Evolutionary conservation across 2,329 filamentous ascomycete genomes (phyloP).

Genomic region (Xylogone sp.): DNA sequence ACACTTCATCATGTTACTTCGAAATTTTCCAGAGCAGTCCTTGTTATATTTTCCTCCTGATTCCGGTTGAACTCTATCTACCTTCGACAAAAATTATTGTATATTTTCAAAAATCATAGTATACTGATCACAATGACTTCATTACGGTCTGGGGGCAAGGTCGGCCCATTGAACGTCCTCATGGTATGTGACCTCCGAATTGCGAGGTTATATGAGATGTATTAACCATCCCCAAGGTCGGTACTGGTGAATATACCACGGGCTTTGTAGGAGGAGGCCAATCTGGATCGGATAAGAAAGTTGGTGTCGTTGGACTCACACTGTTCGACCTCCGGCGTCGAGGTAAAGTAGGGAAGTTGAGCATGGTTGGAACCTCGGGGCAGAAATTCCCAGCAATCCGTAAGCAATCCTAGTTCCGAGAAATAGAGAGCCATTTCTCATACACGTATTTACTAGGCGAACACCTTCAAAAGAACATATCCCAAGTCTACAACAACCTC

Average conservation of each 20-base stretch:
- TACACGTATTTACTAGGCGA: slow-evolving; percentile 58
- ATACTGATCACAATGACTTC: slow-evolving; percentile 6
- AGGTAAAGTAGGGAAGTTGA: slow-evolving; percentile 81
- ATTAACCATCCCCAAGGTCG: slow-evolving; percentile 47
- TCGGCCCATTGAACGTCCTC: slow-evolving; percentile 26
- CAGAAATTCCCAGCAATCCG: slow-evolving; percentile 89
- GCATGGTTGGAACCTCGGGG: slow-evolving; percentile 88
- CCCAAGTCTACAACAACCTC: slow-evolving; percentile 79
- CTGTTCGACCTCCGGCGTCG: slow-evolving; percentile 84
- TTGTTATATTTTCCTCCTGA: slow-evolving; percentile 5
- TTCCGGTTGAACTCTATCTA: slow-evolving; percentile 4
- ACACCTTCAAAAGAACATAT: slow-evolving; percentile 85
- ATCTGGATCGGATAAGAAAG: slow-evolving; percentile 91
- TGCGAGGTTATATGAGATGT: neutral
- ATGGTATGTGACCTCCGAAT: slow-evolving; percentile 19
- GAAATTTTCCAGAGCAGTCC: slow-evolving; percentile 1
- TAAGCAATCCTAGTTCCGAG: too few relatives aligned
- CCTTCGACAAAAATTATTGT: slow-evolving; percentile 2
- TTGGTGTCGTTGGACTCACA: slow-evolving; percentile 87
- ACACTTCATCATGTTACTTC: slow-evolving; percentile 2
- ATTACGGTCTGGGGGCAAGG: neutral
- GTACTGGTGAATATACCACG: slow-evolving; percentile 95
- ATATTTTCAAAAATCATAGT: too few relatives aligned
- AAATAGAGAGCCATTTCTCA: too few relatives aligned
- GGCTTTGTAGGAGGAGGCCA: slow-evolving; percentile 83